Conservation (phyloP, 1,284 basidiomycete genomes). For the Ceratobasidium sp. region DNA sequence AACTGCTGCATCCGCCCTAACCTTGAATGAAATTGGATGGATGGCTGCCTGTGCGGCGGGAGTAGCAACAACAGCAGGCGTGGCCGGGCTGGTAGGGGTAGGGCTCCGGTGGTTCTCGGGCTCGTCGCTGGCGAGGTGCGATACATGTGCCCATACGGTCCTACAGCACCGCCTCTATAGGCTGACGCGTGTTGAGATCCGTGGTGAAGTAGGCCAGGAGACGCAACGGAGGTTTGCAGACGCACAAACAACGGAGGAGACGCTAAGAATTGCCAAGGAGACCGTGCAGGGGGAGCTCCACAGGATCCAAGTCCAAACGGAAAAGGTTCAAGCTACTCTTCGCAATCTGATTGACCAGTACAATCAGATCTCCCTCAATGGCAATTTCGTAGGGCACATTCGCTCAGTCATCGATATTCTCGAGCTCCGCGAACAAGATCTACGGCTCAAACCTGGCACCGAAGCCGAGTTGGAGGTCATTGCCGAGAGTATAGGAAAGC, state of each 20-base stretch:
- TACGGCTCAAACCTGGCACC: neutral
- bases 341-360: slow-evolving; percentile 4
- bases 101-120: neutral
- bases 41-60: neutral
- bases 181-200: neutral
- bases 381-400: slow-evolving; percentile 9
- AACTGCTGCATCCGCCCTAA: neutral
- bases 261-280: neutral
- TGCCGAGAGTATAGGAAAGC: neutral
- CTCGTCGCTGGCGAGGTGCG: neutral
- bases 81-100: neutral
- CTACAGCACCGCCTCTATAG: neutral
- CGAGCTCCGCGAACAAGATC: neutral
- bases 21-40: neutral
- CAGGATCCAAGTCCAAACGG: neutral
- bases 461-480: neutral
- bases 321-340: neutral
- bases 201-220: neutral
- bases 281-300: neutral
- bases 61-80: neutral
- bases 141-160: neutral
- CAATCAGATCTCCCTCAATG: neutral
- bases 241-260: neutral
- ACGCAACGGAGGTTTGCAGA: neutral
- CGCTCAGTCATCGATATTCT: neutral